These are phyloP conservation scores for Thraustochytrium sp. DNA, from an alignment of 352 stramenopile genomes.

Conservation along the genomic window DNA sequence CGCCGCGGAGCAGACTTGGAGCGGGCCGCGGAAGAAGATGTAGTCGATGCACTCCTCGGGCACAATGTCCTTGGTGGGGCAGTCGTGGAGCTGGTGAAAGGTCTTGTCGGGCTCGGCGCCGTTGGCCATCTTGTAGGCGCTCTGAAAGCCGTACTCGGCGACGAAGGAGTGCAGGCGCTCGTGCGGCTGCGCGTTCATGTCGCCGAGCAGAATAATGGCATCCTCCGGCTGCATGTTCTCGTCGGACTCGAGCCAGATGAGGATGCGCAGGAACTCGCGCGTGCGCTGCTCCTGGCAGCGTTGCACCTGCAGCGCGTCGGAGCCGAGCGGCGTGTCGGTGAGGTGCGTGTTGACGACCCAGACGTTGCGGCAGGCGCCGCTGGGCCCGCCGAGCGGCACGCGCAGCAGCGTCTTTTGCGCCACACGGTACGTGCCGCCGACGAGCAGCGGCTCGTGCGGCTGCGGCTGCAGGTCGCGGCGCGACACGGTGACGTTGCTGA, in stretches of 20 bases:
- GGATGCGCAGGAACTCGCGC: not conserved
- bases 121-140: not conserved
- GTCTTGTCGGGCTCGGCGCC: conserved; percentile 21
- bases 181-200: not conserved
- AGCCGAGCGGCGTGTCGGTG: not conserved
- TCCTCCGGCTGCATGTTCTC: conserved; percentile 8
- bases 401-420: conserved; percentile 10
- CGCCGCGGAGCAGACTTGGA: not conserved
- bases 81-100: conserved; percentile 25
- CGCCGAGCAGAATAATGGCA: conserved; percentile 20
- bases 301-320: not conserved
- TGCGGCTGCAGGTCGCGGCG: not conserved
- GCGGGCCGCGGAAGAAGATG: conserved; percentile 15
- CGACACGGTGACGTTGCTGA: not conserved
- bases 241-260: not conserved
- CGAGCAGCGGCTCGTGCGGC: not conserved
- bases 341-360: conserved; percentile 33
- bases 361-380: not conserved
- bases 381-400: not conserved
- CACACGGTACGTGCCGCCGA: conserved; percentile 2
- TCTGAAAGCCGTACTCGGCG: conserved; percentile 1
- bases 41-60: conserved; percentile 29
- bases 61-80: not conserved
- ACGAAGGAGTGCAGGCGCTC: conserved; percentile 6
- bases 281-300: not conserved